Evolutionary conservation across 2,329 filamentous ascomycete species (phyloP), one percentile per base, ranked within the genome.

Genomic region (Fusarium sp.): DNA sequence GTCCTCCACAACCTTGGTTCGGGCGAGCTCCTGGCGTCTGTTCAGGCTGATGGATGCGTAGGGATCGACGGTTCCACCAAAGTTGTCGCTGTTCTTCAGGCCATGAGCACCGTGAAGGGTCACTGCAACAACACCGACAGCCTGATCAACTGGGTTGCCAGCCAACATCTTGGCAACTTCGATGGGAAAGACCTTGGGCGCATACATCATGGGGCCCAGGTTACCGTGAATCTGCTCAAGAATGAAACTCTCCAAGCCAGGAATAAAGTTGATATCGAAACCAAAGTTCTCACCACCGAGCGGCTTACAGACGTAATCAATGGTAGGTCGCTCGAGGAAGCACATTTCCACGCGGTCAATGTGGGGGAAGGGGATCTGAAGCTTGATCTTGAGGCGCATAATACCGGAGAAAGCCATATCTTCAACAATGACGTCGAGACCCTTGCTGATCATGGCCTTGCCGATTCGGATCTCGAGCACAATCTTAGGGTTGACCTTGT

Each of bases 221-320:
- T 96, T 98, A 73, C 93, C 94, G 83, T 99, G 97, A 63, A 99
- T 97, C 85, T 97, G 95, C 78, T 99, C 97, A 81, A 94, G 92
- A 78, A 99, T 99, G 84, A 99, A 99, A 66, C 83, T 90, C 83
- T 98, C 95, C 27, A 99, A 89, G 77, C 96, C 96, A 20, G 97
- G 97, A 76, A 99, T 97, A 84, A 99, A 98, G 85, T 98, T 98
- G 88, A 99, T 98, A 80, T 99, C 97, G 81, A 99, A 98, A 43
- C 97, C 97, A 74, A 99, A 94, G 4, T 90, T 95, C 71, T 99
- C 97, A 70, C 97, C 97, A 77, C 97, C 97, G 16, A 99, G 90
- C 4, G 97, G 97, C 83, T 99, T 99, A 88, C 97, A 98, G 67
- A 97, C 95, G 81, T 98, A 99, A 84, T 99, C 97, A 75, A 99